phyloP scores from a whole-genome alignment of 441 rosid species.

The Cnidoscolus chayamansa region DNA sequence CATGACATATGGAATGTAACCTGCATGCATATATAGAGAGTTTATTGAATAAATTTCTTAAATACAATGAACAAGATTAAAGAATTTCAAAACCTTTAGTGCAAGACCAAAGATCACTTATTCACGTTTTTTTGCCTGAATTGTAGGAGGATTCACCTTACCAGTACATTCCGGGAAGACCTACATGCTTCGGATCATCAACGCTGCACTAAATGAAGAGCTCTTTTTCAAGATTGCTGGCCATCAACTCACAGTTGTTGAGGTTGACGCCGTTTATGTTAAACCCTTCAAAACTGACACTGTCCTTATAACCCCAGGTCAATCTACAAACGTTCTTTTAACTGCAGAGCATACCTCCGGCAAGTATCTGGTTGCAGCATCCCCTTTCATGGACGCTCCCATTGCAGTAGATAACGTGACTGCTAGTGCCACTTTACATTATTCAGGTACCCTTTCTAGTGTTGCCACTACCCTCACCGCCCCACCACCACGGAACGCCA shows the following conservation, averaged over 20 bases:
- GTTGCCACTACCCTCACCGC: slow-evolving; percentile 40
- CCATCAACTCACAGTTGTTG: slow-evolving; percentile 76
- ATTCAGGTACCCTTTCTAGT: slow-evolving; percentile 50
- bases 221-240: slow-evolving; percentile 87
- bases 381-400: slow-evolving; percentile 82
- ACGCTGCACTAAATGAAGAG: slow-evolving; percentile 89
- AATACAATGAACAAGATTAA: too few species aligned
- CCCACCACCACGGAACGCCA: slow-evolving; percentile 73
- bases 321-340: slow-evolving; percentile 78
- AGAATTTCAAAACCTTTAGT: too few species aligned
- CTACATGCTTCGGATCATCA: slow-evolving; percentile 74
- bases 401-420: slow-evolving; percentile 65
- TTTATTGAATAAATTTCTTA: too few species aligned
- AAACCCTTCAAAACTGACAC: slow-evolving; percentile 74
- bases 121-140: not conserved
- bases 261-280: slow-evolving; percentile 81
- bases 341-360: slow-evolving; percentile 47
- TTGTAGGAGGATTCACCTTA: slow-evolving; percentile 47
- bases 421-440: slow-evolving; percentile 62
- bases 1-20: not conserved
- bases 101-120: too few species aligned
- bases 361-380: slow-evolving; percentile 55
- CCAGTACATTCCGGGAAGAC: slow-evolving; percentile 58
- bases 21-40: too few species aligned
- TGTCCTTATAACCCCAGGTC: slow-evolving; percentile 69